Percentiles rank a stretch among this genome's conserved stretches.
These are phyloP conservation scores for Protomyces arabidopsidicola DNA, from an alignment of 1,139 yeast genomes.

Conservation along the genomic window DNA sequence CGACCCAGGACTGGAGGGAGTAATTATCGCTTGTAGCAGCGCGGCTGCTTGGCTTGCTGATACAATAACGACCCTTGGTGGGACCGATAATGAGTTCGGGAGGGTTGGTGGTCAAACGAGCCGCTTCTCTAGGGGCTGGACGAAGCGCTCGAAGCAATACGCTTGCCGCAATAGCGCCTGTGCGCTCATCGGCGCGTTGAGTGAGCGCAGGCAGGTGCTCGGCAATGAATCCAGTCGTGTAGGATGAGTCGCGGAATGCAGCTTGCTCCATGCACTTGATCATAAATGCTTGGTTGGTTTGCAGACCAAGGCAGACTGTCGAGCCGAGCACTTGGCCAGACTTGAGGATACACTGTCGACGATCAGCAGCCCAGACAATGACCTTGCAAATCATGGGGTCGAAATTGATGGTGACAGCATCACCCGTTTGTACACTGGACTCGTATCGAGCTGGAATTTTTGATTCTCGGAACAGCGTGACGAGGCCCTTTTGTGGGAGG, in stretches of 20 bases:
- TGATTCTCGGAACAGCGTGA: constrained; percentile 1
- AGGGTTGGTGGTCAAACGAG: not conserved
- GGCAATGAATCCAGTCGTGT: constrained; percentile 10
- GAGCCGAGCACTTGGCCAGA: constrained; percentile 77
- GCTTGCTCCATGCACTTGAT: not conserved
- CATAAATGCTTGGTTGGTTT: constrained; percentile 51
- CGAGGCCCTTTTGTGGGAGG: constrained; percentile 83
- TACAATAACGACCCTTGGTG: not conserved
- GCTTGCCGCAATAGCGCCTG: not conserved
- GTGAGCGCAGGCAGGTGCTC: not conserved
- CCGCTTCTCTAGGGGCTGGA: not conserved
- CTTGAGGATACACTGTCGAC: constrained; percentile 74
- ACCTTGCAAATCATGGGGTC: constrained; percentile 96
- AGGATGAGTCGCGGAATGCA: not conserved
- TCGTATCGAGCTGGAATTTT: constrained; percentile 66
- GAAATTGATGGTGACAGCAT: constrained; percentile 84
- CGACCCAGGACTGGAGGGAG: not conserved
- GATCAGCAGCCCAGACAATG: constrained; percentile 85
- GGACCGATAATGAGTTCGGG: not conserved
- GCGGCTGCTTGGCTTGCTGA: not conserved
- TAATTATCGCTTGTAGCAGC: not conserved
- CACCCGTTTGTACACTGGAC: constrained; percentile 74
- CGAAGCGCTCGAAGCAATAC: constrained; percentile 3
- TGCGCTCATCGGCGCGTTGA: not conserved
- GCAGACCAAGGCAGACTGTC: constrained; percentile 81